A percentile compares a stretch with the other conserved stretches of the same genome.
Evolutionary conservation across 2,329 filamentous ascomycete species (phyloP).

Genomic region (Ceratocystiopsis sp.): DNA sequence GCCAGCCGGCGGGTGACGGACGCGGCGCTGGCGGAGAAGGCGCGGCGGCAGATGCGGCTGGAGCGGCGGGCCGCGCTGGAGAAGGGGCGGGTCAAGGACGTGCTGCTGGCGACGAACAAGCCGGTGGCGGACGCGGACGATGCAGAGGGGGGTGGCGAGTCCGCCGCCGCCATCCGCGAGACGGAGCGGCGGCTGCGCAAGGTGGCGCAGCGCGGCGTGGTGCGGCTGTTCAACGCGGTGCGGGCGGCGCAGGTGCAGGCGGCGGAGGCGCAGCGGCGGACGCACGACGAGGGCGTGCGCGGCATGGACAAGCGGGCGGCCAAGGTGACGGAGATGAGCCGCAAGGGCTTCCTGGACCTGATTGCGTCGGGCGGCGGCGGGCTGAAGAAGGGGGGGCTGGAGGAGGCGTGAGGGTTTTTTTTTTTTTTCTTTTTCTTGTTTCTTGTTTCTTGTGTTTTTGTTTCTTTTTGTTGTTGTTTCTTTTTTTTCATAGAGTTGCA

Average conservation of each 20-base stretch:
- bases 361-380: constrained; percentile 51
- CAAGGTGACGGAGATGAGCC: constrained; percentile 87
- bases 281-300: constrained; percentile 55
- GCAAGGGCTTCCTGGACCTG: constrained; percentile 87
- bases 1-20: constrained; percentile 59
- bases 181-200: constrained; percentile 69
- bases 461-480: no score
- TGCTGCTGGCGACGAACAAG: constrained; percentile 39
- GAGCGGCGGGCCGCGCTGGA: constrained; percentile 68
- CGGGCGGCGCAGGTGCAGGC: constrained; percentile 82
- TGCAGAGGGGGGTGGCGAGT: constrained; percentile 27
- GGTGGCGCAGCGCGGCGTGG: constrained; percentile 81
- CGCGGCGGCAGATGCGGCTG: constrained; percentile 58
- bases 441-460: no score
- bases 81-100: constrained; percentile 76
- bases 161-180: constrained; percentile 41
- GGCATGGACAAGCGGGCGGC: constrained; percentile 69
- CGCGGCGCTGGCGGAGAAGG: constrained; percentile 64
- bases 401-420: constrained; percentile 28
- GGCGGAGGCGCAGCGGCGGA: constrained; percentile 54
- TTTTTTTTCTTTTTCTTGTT: no score
- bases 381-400: constrained; percentile 39
- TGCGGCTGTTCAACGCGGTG: constrained; percentile 93
- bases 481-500: neutral
- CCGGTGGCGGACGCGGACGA: neutral